phyloP scores from a whole-genome alignment of 257 asterid genomes.

The Solanum ossicruentum region DNA sequence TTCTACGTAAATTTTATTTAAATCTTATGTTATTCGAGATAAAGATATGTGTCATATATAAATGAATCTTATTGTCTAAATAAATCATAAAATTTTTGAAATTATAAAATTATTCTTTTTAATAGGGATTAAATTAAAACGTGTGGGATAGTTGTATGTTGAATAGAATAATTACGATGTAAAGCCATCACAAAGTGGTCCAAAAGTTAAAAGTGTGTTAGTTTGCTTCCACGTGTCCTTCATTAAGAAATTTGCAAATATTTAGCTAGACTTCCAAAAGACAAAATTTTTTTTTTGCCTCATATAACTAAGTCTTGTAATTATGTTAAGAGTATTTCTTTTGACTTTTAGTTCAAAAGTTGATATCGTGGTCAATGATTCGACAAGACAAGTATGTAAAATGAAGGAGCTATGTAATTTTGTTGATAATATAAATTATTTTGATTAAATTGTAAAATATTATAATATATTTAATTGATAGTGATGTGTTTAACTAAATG shows the following conservation, averaged over 20 bases:
- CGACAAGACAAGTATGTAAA: background rate
- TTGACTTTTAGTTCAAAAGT: background rate
- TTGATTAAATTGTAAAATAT: background rate
- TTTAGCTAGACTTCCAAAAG: no score
- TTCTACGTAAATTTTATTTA: no score
- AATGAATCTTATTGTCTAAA: no score
- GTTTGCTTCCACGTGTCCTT: slow-evolving; percentile 34
- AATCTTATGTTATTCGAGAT: no score
- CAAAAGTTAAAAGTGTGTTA: slow-evolving; percentile 16
- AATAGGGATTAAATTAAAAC: background rate
- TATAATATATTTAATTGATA: background rate
- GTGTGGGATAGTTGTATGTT: background rate
- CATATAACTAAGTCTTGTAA: background rate
- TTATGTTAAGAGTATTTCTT: background rate
- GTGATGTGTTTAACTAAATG: background rate
- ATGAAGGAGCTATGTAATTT: background rate
- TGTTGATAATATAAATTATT: background rate
- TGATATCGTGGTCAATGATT: background rate
- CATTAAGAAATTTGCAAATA: background rate
- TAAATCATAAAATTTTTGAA: no score
- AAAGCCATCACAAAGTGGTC: slow-evolving; percentile 49
- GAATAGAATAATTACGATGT: background rate
- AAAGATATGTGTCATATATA: no score
- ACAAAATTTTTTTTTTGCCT: background rate
- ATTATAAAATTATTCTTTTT: background rate